These are phyloP conservation scores for Apiospora arundinis DNA, from an alignment of 2,329 filamentous ascomycete genomes.

Conservation along the genomic window DNA sequence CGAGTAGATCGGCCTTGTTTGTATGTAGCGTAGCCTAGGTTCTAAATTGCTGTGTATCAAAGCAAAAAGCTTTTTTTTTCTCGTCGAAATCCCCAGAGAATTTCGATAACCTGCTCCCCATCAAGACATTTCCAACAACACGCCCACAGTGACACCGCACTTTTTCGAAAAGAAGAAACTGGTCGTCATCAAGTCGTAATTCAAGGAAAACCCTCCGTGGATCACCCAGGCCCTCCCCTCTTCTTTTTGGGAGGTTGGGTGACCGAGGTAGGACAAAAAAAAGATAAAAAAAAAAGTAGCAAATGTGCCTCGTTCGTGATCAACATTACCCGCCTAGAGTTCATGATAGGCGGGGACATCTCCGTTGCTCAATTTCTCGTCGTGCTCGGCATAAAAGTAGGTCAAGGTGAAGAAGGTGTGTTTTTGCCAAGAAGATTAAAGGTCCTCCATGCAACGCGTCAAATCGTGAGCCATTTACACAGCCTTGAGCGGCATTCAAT, in stretches of 20 bases:
- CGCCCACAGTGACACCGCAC: constrained; percentile 44
- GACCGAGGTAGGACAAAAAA: constrained; percentile 22
- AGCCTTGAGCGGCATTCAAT: constrained; percentile 41
- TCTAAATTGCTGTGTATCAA: constrained; percentile 22
- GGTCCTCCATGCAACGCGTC: constrained; percentile 41
- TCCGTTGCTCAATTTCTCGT: constrained; percentile 41
- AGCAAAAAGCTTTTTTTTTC: constrained; percentile 12
- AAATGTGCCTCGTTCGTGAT: constrained; percentile 40
- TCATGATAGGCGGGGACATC: constrained; percentile 39
- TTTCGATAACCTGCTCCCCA: constrained; percentile 14
- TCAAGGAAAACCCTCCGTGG: constrained; percentile 38
- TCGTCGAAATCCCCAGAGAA: not conserved
- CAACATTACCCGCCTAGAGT: constrained; percentile 42
- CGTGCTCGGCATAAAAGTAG: constrained; percentile 36
- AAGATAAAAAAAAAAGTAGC: constrained; percentile 21
- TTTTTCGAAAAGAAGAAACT: constrained; percentile 44
- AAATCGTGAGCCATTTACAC: constrained; percentile 44
- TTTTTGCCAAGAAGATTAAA: constrained; percentile 38
- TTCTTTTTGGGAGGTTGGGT: constrained; percentile 28
- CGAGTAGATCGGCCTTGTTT: constrained; percentile 13
- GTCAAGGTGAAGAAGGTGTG: constrained; percentile 26
- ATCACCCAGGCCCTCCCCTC: constrained; percentile 31
- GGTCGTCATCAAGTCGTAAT: constrained; percentile 44
- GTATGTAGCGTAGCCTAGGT: constrained; percentile 19
- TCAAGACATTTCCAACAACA: constrained; percentile 44